These are phyloP conservation scores for Heritiera fomes DNA, from an alignment of 345 rosid genomes.

Conservation along the genomic window DNA sequence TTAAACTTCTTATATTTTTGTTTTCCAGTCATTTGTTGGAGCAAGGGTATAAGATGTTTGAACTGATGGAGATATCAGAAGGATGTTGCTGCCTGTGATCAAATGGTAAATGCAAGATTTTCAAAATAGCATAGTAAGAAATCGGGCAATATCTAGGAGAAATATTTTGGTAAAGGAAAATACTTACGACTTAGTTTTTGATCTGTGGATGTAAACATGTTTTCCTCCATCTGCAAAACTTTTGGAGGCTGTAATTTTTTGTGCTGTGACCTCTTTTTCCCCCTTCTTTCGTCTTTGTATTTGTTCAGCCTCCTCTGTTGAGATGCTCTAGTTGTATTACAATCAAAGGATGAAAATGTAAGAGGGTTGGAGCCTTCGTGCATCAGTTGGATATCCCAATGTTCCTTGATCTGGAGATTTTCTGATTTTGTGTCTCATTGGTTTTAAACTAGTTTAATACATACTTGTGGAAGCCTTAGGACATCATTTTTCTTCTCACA, in stretches of 20 bases:
- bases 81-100: neutral
- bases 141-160: neutral
- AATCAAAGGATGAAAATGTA: neutral
- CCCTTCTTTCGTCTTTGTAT: neutral
- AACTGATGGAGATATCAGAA: neutral
- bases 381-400: neutral
- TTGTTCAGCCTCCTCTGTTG: neutral
- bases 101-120: neutral
- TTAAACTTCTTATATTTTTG: neutral
- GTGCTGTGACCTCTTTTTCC: neutral
- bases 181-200: neutral
- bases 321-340: neutral
- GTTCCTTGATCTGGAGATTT: neutral
- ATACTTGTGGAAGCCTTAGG: neutral
- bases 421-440: neutral
- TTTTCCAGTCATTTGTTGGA: conserved; percentile 30
- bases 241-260: neutral
- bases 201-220: neutral
- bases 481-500: neutral
- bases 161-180: neutral
- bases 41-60: conserved; percentile 13
- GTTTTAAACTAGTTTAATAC: neutral
- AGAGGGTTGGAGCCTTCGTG: neutral
- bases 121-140: neutral
- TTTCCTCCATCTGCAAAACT: neutral